Percentiles rank a stretch among this genome's conserved stretches.
These are phyloP conservation scores for Candida sanyiensis DNA, from an alignment of 805 yeast species.

Conservation along the genomic window DNA sequence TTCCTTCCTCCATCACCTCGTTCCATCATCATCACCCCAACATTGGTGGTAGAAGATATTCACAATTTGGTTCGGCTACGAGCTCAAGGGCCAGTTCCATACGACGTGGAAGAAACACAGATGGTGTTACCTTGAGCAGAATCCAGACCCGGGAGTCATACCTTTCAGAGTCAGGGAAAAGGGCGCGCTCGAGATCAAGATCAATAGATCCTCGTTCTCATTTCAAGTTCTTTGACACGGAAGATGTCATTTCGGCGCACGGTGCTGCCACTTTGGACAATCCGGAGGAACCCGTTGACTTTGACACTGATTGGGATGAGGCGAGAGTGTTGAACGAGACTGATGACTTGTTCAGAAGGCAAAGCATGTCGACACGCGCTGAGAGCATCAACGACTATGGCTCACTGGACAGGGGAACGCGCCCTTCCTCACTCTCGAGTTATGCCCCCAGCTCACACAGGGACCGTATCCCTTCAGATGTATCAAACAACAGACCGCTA, in stretches of 20 bases:
- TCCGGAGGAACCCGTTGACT: slow-evolving; percentile 49
- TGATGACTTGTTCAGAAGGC: slow-evolving; percentile 23
- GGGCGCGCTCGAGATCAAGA: slow-evolving; percentile 32
- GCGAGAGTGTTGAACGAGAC: slow-evolving; percentile 39
- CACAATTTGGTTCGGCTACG: slow-evolving; percentile 13
- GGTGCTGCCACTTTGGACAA: slow-evolving; percentile 77
- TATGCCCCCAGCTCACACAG: slow-evolving; percentile 31
- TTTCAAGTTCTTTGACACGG: slow-evolving; percentile 78
- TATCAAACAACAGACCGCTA: slow-evolving; percentile 27
- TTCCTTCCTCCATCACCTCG: slow-evolving; percentile 73
- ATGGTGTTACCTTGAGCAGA: slow-evolving; percentile 18
- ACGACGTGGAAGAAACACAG: slow-evolving; percentile 25
- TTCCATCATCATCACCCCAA: slow-evolving; percentile 65
- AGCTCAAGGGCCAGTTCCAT: slow-evolving; percentile 26
- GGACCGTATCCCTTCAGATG: slow-evolving; percentile 35
- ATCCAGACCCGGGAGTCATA: slow-evolving; percentile 18
- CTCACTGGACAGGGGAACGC: slow-evolving; percentile 18
- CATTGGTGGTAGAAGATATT: slow-evolving; percentile 25
- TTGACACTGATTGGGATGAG: slow-evolving; percentile 66
- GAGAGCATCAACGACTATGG: slow-evolving; percentile 22
- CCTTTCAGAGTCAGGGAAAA: slow-evolving; percentile 7
- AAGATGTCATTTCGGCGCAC: slow-evolving; percentile 80
- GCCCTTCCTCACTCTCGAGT: slow-evolving; percentile 28
- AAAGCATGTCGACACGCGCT: slow-evolving; percentile 28
- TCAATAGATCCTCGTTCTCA: slow-evolving; percentile 32